Evolutionary conservation across 148 eudicot genomes (phyloP).

Genomic region (Limonium bicolor): DNA sequence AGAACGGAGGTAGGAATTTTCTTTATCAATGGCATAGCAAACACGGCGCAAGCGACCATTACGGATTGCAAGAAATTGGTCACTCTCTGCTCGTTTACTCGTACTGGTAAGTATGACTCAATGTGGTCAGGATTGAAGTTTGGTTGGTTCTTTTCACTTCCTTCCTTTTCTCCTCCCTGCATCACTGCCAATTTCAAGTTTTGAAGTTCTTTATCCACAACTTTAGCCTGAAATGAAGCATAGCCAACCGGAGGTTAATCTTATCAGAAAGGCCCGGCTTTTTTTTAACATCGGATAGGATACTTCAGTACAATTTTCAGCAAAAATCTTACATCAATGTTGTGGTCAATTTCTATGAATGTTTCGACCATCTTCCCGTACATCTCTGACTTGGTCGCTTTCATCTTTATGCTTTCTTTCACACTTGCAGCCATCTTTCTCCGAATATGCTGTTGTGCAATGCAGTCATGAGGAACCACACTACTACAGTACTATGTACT

Average conservation of each 20-base stretch:
- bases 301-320: neutral
- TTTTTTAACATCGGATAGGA: neutral
- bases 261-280: neutral
- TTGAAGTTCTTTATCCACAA: conserved; percentile 2
- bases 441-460: conserved; percentile 4
- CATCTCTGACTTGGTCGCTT: conserved; percentile 14
- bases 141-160: neutral
- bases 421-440: conserved; percentile 17
- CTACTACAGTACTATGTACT: no score
- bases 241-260: neutral
- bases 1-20: conserved; percentile 52
- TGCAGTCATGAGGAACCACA: neutral
- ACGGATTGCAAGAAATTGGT: conserved; percentile 53
- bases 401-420: conserved; percentile 16
- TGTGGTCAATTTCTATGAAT: conserved; percentile 17
- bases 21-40: conserved; percentile 44
- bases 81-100: conserved; percentile 59
- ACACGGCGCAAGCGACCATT: conserved; percentile 30
- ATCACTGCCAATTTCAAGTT: conserved; percentile 4
- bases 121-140: conserved; percentile 1
- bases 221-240: no score
- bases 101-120: conserved; percentile 49
- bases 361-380: conserved; percentile 17
- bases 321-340: conserved; percentile 1
- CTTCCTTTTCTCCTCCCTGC: neutral